Percentiles rank a stretch among this genome's conserved stretches.
phyloP scores from a whole-genome alignment of 495 filamentous ascomycete species.

The Podospora didyma region DNA sequence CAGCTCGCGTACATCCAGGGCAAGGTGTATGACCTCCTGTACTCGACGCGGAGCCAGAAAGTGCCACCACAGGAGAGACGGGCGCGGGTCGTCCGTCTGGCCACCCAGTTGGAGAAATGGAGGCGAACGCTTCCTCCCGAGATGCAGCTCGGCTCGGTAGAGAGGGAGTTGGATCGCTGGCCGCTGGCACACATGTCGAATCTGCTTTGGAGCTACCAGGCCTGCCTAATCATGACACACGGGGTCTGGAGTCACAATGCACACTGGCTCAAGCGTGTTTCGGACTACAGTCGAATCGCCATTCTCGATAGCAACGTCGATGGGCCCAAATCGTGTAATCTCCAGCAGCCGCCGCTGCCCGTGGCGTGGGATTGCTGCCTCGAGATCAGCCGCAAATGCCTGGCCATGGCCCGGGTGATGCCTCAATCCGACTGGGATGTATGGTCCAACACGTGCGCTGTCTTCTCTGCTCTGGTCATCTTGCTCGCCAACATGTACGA shows the following conservation, averaged over 20 bases:
- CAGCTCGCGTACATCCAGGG: conserved; percentile 29
- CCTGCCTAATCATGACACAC: conserved; percentile 21
- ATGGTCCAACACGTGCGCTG: conserved; percentile 27
- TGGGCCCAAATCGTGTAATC: conserved; percentile 8
- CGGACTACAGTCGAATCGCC: conserved; percentile 1
- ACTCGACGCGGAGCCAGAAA: conserved; percentile 25
- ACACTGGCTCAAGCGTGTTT: conserved; percentile 22
- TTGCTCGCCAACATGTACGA: conserved; percentile 25
- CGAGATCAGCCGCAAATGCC: conserved; percentile 18
- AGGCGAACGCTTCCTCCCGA: conserved; percentile 20
- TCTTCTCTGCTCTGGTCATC: conserved; percentile 27
- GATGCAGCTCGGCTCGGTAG: conserved; percentile 18
- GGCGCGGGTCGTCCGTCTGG: conserved; percentile 15
- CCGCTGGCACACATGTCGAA: conserved; percentile 20
- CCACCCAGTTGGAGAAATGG: conserved; percentile 22
- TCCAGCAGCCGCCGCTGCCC: conserved; percentile 16
- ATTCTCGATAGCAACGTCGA: conserved; percentile 10
- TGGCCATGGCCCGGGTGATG: conserved; percentile 14
- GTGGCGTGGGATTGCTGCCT: conserved; percentile 22
- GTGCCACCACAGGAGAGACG: conserved; percentile 15
- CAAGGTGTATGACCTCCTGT: conserved; percentile 24
- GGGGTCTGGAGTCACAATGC: conserved; percentile 24
- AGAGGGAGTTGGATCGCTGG: conserved; percentile 12
- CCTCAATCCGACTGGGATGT: conserved; percentile 19
- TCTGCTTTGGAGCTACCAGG: conserved; percentile 23